Conservation (phyloP, 208 protist genomes). For the Leishmania arabica region DNA sequence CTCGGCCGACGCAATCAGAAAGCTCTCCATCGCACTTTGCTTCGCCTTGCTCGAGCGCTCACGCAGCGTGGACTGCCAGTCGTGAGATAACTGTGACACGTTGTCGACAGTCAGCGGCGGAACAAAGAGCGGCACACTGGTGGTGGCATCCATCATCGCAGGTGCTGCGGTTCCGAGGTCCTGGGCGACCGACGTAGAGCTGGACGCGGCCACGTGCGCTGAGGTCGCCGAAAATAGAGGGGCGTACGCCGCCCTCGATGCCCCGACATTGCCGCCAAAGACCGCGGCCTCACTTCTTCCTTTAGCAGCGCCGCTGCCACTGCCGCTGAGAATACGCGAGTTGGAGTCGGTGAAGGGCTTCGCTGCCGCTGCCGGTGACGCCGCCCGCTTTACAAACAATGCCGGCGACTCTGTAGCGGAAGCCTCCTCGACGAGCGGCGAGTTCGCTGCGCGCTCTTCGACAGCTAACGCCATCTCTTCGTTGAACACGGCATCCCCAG, state of each 20-base stretch:
- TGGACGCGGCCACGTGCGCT: background rate
- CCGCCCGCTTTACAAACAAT: slow-evolving; percentile 21
- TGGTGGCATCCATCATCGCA: background rate
- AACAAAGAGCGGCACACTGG: slow-evolving; percentile 25
- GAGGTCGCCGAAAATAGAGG: background rate
- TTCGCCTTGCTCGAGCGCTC: slow-evolving; percentile 29
- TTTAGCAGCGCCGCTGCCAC: background rate
- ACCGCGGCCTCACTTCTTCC: background rate
- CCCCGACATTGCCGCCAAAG: background rate
- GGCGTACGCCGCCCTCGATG: background rate
- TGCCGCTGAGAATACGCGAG: background rate
- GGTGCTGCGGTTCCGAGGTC: background rate
- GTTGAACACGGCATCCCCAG: background rate
- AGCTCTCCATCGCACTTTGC: slow-evolving; percentile 26
- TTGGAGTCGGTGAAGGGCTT: background rate
- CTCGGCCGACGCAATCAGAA: slow-evolving; percentile 32
- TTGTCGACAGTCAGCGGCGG: slow-evolving; percentile 39
- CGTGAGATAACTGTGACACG: slow-evolving; percentile 34
- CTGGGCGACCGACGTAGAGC: background rate
- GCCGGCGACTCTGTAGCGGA: slow-evolving; percentile 4
- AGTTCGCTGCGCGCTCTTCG: background rate
- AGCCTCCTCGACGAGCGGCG: background rate
- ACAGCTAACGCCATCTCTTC: background rate
- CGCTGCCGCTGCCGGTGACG: background rate
- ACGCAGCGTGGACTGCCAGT: slow-evolving; percentile 50